These are phyloP conservation scores for Strobilomyces dryophilus DNA, from an alignment of 768 basidiomycete species.

Conservation along the genomic window DNA sequence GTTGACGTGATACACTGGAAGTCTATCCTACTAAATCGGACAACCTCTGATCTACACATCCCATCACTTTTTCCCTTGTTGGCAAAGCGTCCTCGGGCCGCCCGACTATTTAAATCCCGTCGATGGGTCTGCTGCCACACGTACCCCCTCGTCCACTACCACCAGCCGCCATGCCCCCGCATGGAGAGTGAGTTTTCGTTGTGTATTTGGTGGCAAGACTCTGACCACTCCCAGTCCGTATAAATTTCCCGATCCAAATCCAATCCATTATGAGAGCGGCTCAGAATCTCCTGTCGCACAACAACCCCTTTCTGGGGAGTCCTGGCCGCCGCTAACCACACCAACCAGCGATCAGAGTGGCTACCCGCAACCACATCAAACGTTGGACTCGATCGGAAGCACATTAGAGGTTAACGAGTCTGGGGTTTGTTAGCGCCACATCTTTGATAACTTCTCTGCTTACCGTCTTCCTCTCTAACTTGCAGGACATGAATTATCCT, in stretches of 20 bases:
- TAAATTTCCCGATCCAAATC: background rate
- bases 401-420: background rate
- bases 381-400: background rate
- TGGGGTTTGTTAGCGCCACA: conserved; percentile 11
- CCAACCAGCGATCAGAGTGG: background rate
- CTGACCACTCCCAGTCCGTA: conserved; percentile 11
- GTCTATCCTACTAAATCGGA: conserved; percentile 16
- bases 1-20: conserved; percentile 29
- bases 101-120: conserved; percentile 22
- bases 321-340: conserved; percentile 2
- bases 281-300: conserved; percentile 1
- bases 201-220: background rate
- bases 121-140: conserved; percentile 3
- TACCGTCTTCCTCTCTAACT: background rate
- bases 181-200: conserved; percentile 13
- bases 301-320: background rate
- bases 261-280: conserved; percentile 2
- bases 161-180: conserved; percentile 19
- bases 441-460: background rate
- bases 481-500: conserved; percentile 6
- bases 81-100: conserved; percentile 18
- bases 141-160: conserved; percentile 3
- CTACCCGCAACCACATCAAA: conserved; percentile 5
- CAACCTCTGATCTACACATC: conserved; percentile 16
- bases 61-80: conserved; percentile 14